These are phyloP conservation scores for Phaeophleospora eucalypticola DNA, from an alignment of 2,329 filamentous ascomycete species.

Conservation along the genomic window DNA sequence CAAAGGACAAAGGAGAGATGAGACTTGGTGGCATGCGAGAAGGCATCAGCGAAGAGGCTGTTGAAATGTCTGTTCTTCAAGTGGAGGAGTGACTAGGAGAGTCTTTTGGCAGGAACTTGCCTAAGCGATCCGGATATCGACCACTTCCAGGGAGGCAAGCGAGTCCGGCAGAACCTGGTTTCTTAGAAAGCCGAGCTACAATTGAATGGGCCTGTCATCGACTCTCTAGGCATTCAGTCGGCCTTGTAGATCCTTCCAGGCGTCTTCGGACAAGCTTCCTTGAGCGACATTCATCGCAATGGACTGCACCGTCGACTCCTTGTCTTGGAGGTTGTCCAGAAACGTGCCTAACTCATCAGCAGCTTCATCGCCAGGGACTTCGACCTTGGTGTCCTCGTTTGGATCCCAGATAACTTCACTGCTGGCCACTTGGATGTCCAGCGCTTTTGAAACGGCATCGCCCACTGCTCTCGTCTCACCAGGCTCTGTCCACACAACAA, in stretches of 20 bases:
- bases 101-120: no score
- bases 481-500: slow-evolving; percentile 68
- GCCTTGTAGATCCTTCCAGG: slow-evolving; percentile 28
- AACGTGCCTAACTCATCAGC: slow-evolving; percentile 58
- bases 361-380: slow-evolving; percentile 55
- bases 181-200: no score
- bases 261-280: slow-evolving; percentile 27
- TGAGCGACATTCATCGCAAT: slow-evolving; percentile 67
- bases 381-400: slow-evolving; percentile 72
- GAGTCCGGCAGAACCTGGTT: no score
- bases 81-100: no score
- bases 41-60: no score
- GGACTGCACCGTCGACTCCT: slow-evolving; percentile 65
- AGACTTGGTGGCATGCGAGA: no score
- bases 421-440: slow-evolving; percentile 64
- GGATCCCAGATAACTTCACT: slow-evolving; percentile 82
- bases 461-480: slow-evolving; percentile 61
- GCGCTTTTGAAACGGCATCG: slow-evolving; percentile 58
- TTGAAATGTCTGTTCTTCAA: no score
- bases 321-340: slow-evolving; percentile 58
- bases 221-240: slow-evolving; percentile 14
- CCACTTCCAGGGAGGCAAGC: no score
- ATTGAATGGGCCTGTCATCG: no score
- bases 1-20: no score
- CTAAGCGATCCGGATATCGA: no score